Conservation (phyloP, 2,329 filamentous ascomycete species). For the Claviceps pazoutovae region DNA sequence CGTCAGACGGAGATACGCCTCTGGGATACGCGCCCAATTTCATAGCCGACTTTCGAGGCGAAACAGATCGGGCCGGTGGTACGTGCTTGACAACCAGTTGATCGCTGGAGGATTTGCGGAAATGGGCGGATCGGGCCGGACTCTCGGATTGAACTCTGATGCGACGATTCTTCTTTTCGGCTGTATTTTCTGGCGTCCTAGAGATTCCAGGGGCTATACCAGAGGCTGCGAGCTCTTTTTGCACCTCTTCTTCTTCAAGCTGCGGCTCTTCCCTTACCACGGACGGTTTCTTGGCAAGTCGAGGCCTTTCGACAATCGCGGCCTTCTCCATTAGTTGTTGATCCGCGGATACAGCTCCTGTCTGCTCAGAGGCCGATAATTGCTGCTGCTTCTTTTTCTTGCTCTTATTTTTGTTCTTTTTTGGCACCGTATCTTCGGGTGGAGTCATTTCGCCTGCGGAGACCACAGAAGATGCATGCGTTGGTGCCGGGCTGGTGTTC, state of each 20-base stretch:
- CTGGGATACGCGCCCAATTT: slow-evolving; percentile 46
- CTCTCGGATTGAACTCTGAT: slow-evolving; percentile 38
- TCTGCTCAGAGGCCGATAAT: not conserved
- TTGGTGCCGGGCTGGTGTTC: not conserved
- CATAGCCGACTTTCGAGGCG: slow-evolving; percentile 63
- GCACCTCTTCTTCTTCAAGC: slow-evolving; percentile 20
- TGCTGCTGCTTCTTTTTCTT: slow-evolving; percentile 7
- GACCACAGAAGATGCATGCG: not conserved
- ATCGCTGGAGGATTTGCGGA: slow-evolving; percentile 40
- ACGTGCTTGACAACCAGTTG: slow-evolving; percentile 47
- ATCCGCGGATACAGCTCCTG: not conserved
- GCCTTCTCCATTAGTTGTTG: not conserved
- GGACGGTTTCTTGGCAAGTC: slow-evolving; percentile 26
- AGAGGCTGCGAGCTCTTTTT: slow-evolving; percentile 10
- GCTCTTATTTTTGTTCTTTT: slow-evolving; percentile 7
- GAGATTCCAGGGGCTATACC: slow-evolving; percentile 17
- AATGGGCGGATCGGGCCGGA: slow-evolving; percentile 54
- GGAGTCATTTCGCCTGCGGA: not conserved
- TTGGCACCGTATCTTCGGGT: not conserved
- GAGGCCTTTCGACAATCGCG: not conserved
- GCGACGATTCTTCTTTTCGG: slow-evolving; percentile 9
- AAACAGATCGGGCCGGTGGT: slow-evolving; percentile 56
- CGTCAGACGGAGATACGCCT: slow-evolving; percentile 36
- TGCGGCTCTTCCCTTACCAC: slow-evolving; percentile 32
- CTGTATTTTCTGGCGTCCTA: not conserved